Percentiles rank a stretch among this genome's conserved stretches.
Conservation (phyloP, 1,284 basidiomycete genomes). For the Microbotryomycetes sp. region DNA sequence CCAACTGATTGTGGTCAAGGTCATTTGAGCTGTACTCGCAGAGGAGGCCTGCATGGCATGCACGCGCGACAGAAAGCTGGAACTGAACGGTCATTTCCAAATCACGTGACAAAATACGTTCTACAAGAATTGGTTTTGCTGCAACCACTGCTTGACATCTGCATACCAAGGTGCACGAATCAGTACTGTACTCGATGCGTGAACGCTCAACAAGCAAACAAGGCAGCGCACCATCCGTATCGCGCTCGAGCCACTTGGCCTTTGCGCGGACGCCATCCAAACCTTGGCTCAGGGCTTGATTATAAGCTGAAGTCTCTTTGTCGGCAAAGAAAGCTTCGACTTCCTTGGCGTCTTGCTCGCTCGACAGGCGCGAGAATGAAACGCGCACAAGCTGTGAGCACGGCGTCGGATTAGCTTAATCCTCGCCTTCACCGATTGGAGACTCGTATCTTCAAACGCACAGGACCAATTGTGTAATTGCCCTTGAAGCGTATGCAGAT, state of each 20-base stretch:
- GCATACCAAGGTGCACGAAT: not conserved
- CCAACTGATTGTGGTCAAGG: no score
- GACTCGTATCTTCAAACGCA: not conserved
- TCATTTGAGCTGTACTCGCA: no score
- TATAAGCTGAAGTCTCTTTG: slow-evolving; percentile 15
- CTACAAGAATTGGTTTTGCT: slow-evolving; percentile 12
- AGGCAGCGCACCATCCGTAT: not conserved
- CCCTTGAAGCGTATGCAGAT: slow-evolving; percentile 56
- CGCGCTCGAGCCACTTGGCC: slow-evolving; percentile 24
- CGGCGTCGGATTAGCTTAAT: no score
- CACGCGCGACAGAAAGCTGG: no score
- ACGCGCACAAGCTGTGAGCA: slow-evolving; percentile 2
- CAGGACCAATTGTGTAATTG: slow-evolving; percentile 1
- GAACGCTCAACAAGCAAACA: no score
- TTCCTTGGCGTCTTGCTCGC: slow-evolving; percentile 58
- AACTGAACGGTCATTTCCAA: no score
- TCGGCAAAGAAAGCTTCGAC: slow-evolving; percentile 53
- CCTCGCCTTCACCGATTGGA: slow-evolving; percentile 7
- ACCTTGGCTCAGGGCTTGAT: slow-evolving; percentile 17
- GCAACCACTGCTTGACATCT: slow-evolving; percentile 25
- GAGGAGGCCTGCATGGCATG: no score
- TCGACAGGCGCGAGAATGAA: slow-evolving; percentile 48
- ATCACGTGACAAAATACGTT: not conserved
- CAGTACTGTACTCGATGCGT: no score
- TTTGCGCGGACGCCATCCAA: slow-evolving; percentile 13